Percentiles rank a stretch among this genome's conserved stretches.
phyloP scores from a whole-genome alignment of 148 eudicot genomes.

The Diospyros kaki region DNA sequence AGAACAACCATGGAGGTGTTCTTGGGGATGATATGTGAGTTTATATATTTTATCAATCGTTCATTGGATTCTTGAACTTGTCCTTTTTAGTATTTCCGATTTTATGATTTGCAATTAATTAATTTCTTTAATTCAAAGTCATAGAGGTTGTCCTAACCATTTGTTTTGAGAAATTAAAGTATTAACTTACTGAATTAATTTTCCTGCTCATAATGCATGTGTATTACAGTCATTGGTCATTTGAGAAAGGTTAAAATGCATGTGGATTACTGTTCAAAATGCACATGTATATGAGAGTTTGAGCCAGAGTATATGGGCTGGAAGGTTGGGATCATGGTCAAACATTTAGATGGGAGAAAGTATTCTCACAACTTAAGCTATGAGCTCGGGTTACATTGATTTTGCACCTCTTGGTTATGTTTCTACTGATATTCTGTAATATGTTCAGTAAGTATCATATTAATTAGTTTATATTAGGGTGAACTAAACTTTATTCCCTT shows the following conservation, averaged over 20 bases:
- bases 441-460: not conserved
- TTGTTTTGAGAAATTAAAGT: not conserved
- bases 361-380: not conserved
- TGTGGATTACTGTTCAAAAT: no score
- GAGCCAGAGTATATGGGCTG: not conserved
- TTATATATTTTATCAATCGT: not conserved
- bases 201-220: not conserved
- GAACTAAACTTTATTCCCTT: no score
- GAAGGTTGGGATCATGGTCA: not conserved
- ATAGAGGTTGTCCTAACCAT: no score
- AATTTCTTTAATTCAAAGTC: not conserved
- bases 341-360: not conserved
- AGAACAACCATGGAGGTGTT: constrained; percentile 85
- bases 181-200: not conserved
- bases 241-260: not conserved
- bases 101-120: not conserved
- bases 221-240: not conserved
- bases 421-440: not conserved
- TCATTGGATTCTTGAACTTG: not conserved
- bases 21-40: constrained; percentile 99
- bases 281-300: not conserved
- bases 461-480: no score
- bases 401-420: not conserved
- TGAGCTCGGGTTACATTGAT: not conserved
- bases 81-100: not conserved